phyloP scores from a whole-genome alignment of 176 grass and related monocot species.

The Oryza glaberrima region DNA sequence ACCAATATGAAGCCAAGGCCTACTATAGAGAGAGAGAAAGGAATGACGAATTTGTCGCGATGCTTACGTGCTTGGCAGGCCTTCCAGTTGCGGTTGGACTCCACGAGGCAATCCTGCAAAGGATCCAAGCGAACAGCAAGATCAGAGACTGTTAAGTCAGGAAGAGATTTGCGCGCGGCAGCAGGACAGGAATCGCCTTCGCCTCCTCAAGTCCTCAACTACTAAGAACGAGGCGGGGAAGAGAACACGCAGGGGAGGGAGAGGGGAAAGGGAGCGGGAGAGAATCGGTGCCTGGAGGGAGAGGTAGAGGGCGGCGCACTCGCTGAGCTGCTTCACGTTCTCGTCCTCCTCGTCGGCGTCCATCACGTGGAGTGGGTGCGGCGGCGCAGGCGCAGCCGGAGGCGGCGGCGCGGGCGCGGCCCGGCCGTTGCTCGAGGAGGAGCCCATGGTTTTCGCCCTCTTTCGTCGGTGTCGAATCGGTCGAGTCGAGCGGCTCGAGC shows the following conservation, averaged over 20 bases:
- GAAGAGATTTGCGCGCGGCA: background rate
- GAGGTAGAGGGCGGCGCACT: slow-evolving; percentile 77
- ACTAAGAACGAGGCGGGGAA: background rate
- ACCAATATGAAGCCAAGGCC: background rate
- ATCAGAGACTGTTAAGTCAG: background rate
- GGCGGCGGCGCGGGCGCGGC: slow-evolving; percentile 28
- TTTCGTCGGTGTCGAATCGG: too few relatives aligned
- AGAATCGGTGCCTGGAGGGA: slow-evolving; percentile 62
- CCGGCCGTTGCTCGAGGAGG: slow-evolving; percentile 39
- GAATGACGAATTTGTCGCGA: background rate
- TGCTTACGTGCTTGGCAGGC: slow-evolving; percentile 80
- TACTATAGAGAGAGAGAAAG: background rate
- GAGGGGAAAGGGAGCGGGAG: background rate
- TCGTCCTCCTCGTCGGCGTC: slow-evolving; percentile 84
- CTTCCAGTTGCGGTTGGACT: slow-evolving; percentile 84
- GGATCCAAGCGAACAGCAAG: background rate
- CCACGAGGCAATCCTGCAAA: slow-evolving; percentile 74
- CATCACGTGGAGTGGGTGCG: slow-evolving; percentile 47
- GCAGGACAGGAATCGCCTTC: background rate
- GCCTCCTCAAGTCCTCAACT: background rate
- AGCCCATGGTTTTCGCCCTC: slow-evolving; percentile 36
- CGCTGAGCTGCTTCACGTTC: slow-evolving; percentile 91
- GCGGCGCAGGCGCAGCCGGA: slow-evolving; percentile 11
- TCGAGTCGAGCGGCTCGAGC: too few relatives aligned
- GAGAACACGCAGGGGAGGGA: background rate